A percentile compares a stretch with the other conserved stretches of the same genome.
These are phyloP conservation scores for Phialophora expanda DNA, from an alignment of 2,329 filamentous ascomycete species.

Conservation along the genomic window DNA sequence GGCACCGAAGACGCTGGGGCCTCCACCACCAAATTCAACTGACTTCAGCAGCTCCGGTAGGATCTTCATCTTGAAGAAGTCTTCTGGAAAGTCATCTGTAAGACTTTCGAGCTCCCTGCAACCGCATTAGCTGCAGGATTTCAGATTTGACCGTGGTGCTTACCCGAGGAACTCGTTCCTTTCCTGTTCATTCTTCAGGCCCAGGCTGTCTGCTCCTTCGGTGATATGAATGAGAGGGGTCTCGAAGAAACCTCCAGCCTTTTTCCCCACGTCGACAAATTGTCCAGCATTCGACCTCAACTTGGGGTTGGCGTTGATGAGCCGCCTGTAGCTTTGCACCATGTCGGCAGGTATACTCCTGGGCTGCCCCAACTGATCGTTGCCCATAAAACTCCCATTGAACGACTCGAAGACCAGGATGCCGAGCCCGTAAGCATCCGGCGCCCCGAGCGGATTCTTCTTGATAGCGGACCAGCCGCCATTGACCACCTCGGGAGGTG, in stretches of 20 bases:
- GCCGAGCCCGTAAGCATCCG: conserved; percentile 87
- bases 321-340: conserved; percentile 87
- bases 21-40: conserved; percentile 96
- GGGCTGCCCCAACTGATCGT: conserved; percentile 81
- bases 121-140: conserved; percentile 36
- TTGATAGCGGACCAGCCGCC: conserved; percentile 93
- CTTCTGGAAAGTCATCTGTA: conserved; percentile 92
- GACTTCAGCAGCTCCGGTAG: conserved; percentile 95
- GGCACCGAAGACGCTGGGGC: conserved; percentile 84
- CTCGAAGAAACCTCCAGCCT: conserved; percentile 86
- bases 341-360: conserved; percentile 85
- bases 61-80: conserved; percentile 97
- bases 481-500: conserved; percentile 82
- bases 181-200: conserved; percentile 83
- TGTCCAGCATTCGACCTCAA: conserved; percentile 79
- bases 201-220: conserved; percentile 89
- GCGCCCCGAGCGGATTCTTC: conserved; percentile 75
- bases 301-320: conserved; percentile 89
- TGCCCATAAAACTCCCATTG: conserved; percentile 77
- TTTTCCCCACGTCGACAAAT: conserved; percentile 87
- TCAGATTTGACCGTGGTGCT: conserved; percentile 34
- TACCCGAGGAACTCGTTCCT: conserved; percentile 81
- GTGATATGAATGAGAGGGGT: conserved; percentile 90
- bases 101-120: conserved; percentile 76
- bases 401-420: conserved; percentile 87